phyloP scores from a whole-genome alignment of 345 rosid species.

The Populus davidiana region DNA sequence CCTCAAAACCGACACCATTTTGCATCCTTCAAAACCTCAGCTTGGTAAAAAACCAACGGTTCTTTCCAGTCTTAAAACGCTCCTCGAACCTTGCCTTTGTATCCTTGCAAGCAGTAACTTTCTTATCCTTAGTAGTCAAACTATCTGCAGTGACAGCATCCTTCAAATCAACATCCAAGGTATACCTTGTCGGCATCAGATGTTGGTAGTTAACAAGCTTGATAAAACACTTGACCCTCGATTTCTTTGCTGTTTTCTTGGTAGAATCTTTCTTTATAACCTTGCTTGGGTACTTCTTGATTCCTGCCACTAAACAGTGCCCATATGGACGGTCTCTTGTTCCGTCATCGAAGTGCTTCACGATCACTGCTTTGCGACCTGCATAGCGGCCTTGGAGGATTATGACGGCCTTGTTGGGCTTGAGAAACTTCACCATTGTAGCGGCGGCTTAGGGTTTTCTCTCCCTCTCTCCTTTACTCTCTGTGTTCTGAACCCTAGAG shows the following conservation, averaged over 20 bases:
- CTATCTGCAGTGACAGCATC: constrained; percentile 7
- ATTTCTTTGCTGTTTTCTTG: constrained; percentile 27
- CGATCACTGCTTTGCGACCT: constrained; percentile 27
- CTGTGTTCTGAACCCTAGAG: neutral
- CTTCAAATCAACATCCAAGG: constrained; percentile 28
- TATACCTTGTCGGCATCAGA: constrained; percentile 27
- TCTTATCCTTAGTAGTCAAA: constrained; percentile 20
- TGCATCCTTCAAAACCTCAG: constrained; percentile 19
- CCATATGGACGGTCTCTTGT: constrained; percentile 18
- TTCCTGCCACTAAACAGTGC: constrained; percentile 23
- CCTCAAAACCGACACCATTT: neutral
- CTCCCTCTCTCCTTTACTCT: neutral
- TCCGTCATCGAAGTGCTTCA: constrained; percentile 21
- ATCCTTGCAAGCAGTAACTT: constrained; percentile 20
- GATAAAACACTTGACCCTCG: constrained; percentile 26
- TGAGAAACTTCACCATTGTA: constrained; percentile 15
- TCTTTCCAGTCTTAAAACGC: constrained; percentile 31
- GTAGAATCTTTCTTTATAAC: constrained; percentile 24
- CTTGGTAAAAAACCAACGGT: constrained; percentile 32
- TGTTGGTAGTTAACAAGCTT: constrained; percentile 28
- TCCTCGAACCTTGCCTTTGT: constrained; percentile 23
- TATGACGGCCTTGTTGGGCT: constrained; percentile 18
- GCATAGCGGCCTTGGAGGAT: constrained; percentile 29
- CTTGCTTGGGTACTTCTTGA: constrained; percentile 26
- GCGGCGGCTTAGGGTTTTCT: neutral